Evolutionary conservation across 495 filamentous ascomycete genomes (phyloP).

Genomic region (Trichoderma orchidacearum): DNA sequence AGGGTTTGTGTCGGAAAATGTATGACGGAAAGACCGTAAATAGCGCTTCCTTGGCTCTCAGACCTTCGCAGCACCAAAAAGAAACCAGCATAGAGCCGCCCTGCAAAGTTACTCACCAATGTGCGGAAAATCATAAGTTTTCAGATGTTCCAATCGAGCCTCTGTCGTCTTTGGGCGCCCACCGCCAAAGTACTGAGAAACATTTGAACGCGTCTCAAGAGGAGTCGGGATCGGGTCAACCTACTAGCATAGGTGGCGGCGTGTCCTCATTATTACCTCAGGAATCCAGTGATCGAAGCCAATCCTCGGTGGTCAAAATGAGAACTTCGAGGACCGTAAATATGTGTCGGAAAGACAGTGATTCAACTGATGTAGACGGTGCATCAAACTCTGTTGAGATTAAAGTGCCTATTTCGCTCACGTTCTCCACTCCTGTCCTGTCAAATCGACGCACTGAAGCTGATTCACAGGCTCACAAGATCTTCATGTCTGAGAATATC

Average conservation of each 20-base stretch:
- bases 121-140: neutral
- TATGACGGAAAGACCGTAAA: conserved; percentile 13
- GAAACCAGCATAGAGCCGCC: neutral
- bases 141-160: neutral
- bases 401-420: neutral
- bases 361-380: neutral
- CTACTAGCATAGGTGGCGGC: neutral
- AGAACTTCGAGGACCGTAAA: neutral
- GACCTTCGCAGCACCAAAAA: neutral
- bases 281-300: neutral
- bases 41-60: neutral
- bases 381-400: neutral
- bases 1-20: conserved; percentile 36
- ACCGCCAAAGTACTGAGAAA: neutral
- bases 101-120: neutral
- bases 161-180: neutral
- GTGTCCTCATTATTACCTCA: neutral
- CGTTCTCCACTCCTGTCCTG: neutral
- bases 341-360: neutral
- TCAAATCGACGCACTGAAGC: neutral
- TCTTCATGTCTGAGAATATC: neutral
- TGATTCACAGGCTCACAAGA: neutral
- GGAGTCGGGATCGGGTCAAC: neutral
- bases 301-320: neutral
- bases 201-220: neutral